phyloP scores from a whole-genome alignment of 495 filamentous ascomycete species.

The Aspergillus cristatus region DNA sequence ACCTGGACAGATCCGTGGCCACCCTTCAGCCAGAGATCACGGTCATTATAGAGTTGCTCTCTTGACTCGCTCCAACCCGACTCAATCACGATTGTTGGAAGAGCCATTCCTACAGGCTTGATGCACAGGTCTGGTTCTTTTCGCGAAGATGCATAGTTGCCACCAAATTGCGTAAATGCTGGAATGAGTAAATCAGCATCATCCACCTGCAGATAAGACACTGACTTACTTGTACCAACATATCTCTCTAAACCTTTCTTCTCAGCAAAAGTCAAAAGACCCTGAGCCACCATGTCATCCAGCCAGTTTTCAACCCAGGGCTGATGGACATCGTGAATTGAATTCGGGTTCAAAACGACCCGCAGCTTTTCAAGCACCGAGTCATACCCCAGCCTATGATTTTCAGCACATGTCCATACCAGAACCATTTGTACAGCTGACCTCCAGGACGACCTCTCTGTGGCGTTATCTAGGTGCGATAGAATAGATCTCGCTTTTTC shows the following conservation, averaged over 20 bases:
- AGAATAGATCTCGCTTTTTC: too few species aligned
- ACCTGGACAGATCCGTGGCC: neutral
- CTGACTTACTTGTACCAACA: neutral
- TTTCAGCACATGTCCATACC: neutral
- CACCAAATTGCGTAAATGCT: neutral
- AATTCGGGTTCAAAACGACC: neutral
- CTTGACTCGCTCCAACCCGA: neutral
- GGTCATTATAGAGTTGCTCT: neutral
- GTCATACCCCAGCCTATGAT: neutral
- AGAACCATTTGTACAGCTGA: neutral
- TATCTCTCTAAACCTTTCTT: neutral
- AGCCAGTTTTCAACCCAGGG: neutral
- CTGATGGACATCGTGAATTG: neutral
- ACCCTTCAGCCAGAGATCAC: neutral
- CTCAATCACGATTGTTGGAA: slow-evolving; percentile 7
- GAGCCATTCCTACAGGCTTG: slow-evolving; percentile 5
- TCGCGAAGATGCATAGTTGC: neutral
- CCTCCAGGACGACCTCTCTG: neutral
- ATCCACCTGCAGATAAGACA: neutral
- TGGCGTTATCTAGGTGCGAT: neutral
- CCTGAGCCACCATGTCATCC: neutral
- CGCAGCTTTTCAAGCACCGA: neutral
- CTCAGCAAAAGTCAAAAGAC: neutral
- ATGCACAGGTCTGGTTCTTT: neutral
- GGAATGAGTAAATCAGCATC: neutral